These are phyloP conservation scores for Tothia fuscella DNA, from an alignment of 2,329 filamentous ascomycete genomes.

Conservation along the genomic window DNA sequence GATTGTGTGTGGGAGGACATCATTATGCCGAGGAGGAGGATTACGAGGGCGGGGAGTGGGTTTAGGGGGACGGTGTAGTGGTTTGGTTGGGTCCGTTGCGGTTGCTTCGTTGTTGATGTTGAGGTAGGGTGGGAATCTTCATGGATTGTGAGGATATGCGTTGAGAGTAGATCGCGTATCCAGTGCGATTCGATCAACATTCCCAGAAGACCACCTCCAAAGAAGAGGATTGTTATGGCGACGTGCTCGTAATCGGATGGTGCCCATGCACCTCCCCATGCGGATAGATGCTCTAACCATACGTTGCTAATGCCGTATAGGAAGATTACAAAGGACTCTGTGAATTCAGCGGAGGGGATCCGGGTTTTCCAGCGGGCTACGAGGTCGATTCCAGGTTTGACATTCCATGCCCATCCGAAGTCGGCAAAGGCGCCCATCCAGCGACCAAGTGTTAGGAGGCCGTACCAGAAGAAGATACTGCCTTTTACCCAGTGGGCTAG, in stretches of 20 bases:
- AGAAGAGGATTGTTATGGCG: constrained; percentile 86
- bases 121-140: constrained; percentile 20
- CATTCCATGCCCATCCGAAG: constrained; percentile 91
- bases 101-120: neutral
- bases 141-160: constrained; percentile 30
- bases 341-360: constrained; percentile 70
- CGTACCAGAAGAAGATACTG: constrained; percentile 89
- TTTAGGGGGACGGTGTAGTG: constrained; percentile 71
- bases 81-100: constrained; percentile 44
- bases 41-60: constrained; percentile 75
- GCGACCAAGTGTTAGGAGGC: constrained; percentile 71
- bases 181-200: constrained; percentile 67
- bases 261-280: constrained; percentile 59
- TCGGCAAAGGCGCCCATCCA: constrained; percentile 87
- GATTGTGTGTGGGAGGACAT: constrained; percentile 87
- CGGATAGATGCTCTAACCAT: constrained; percentile 78
- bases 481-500: constrained; percentile 92
- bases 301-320: constrained; percentile 82
- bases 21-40: constrained; percentile 80
- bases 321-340: constrained; percentile 82
- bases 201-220: constrained; percentile 76
- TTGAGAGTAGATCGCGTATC: constrained; percentile 55
- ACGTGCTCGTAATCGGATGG: constrained; percentile 80
- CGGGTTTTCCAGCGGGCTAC: constrained; percentile 50
- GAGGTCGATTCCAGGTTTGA: constrained; percentile 50